phyloP scores from a whole-genome alignment of 1,284 basidiomycete species.

The Thecaphora frezii region DNA sequence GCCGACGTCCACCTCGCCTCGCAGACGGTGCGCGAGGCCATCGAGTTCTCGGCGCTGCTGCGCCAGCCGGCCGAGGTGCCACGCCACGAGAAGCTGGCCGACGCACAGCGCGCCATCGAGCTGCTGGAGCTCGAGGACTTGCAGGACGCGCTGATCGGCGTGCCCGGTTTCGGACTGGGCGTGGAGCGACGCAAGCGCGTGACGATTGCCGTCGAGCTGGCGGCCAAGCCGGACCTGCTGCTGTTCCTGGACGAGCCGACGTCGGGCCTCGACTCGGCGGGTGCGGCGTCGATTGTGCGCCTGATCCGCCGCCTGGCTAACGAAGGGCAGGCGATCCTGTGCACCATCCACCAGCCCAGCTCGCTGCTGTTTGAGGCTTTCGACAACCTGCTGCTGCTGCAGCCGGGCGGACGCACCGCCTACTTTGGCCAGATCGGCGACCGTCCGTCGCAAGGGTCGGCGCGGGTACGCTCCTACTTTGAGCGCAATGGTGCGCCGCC shows the following conservation, averaged over 20 bases:
- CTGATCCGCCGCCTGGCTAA: slow-evolving; percentile 40
- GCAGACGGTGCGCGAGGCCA: slow-evolving; percentile 47
- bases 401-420: slow-evolving; percentile 38
- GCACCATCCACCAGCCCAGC: slow-evolving; percentile 52
- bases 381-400: slow-evolving; percentile 43
- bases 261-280: slow-evolving; percentile 42
- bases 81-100: slow-evolving; percentile 32
- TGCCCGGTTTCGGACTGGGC: slow-evolving; percentile 42
- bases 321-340: slow-evolving; percentile 48
- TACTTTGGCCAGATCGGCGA: slow-evolving; percentile 45
- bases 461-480: slow-evolving; percentile 41
- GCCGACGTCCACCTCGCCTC: slow-evolving; percentile 61
- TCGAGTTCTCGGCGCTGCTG: slow-evolving; percentile 46
- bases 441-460: slow-evolving; percentile 18
- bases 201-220: slow-evolving; percentile 51
- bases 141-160: slow-evolving; percentile 45
- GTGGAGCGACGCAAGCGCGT: slow-evolving; percentile 47
- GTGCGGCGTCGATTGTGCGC: slow-evolving; percentile 42
- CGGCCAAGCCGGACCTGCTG: slow-evolving; percentile 48
- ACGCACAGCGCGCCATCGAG: slow-evolving; percentile 41
- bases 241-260: slow-evolving; percentile 56
- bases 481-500: slow-evolving; percentile 41
- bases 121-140: slow-evolving; percentile 40
- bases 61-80: slow-evolving; percentile 43
- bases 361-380: slow-evolving; percentile 45